These are phyloP conservation scores for Krasilnikovozyma curviuscula DNA, from an alignment of 768 basidiomycete species.

Conservation along the genomic window DNA sequence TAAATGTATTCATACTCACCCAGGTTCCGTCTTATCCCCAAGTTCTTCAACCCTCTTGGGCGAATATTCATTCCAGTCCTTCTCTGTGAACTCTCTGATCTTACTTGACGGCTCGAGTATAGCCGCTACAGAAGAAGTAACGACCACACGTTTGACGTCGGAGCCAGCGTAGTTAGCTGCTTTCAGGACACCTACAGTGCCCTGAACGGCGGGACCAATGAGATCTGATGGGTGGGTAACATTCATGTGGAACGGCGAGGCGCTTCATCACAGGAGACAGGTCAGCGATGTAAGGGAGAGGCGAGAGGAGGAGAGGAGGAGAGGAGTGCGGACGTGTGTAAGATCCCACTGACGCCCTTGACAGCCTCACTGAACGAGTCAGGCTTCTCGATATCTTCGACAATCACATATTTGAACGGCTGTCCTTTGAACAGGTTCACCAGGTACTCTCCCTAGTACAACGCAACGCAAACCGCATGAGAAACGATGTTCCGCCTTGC, in stretches of 20 bases:
- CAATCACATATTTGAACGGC: conserved; percentile 45
- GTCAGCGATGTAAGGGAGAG: background rate
- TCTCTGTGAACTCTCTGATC: conserved; percentile 21
- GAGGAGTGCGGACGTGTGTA: too few relatives aligned
- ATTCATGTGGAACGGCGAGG: conserved; percentile 40
- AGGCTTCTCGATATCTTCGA: conserved; percentile 43
- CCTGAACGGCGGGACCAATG: conserved; percentile 52
- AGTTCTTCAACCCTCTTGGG: conserved; percentile 33
- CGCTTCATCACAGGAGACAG: conserved; percentile 19
- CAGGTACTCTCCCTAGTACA: conserved; percentile 33
- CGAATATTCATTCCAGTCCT: conserved; percentile 46
- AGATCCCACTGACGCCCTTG: conserved; percentile 52
- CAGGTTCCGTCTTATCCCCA: conserved; percentile 32
- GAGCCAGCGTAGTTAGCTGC: conserved; percentile 10
- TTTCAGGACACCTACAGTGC: conserved; percentile 42
- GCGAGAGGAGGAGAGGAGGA: background rate
- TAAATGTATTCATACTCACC: too few relatives aligned
- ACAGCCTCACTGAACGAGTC: conserved; percentile 64
- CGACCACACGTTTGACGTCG: conserved; percentile 44
- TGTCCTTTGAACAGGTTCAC: conserved; percentile 34
- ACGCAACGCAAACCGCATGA: too few relatives aligned
- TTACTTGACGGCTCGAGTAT: conserved; percentile 20
- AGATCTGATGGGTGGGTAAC: conserved; percentile 29
- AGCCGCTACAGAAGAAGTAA: conserved; percentile 43
- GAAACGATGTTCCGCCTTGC: too few relatives aligned